These are phyloP conservation scores for Solanum hybrid DNA, from an alignment of 305 asterid genomes.

Conservation along the genomic window DNA sequence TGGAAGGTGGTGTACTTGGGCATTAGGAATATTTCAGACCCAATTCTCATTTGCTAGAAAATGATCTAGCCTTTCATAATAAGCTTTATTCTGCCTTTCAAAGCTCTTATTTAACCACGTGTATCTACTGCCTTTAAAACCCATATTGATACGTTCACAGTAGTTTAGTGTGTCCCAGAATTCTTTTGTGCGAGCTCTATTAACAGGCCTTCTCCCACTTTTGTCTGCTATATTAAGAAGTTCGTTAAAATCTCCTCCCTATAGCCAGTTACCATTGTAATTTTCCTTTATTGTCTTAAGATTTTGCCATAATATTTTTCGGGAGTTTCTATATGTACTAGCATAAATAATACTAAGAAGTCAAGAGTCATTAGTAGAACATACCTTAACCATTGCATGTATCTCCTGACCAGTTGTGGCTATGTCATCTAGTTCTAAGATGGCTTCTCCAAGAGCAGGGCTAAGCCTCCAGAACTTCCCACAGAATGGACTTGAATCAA, in stretches of 20 bases:
- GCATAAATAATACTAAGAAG: neutral
- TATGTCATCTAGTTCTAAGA: neutral
- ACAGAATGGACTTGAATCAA: neutral
- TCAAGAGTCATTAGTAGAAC: neutral
- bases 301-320: neutral
- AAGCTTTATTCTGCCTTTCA: rapidly evolving
- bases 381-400: neutral
- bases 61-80: too few relatives aligned
- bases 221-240: too few relatives aligned
- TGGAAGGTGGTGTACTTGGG: neutral
- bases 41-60: neutral
- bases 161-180: neutral
- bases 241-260: too few relatives aligned
- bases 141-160: neutral
- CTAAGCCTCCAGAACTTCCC: neutral
- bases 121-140: neutral
- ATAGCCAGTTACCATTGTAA: too few relatives aligned
- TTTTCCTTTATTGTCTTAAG: too few relatives aligned
- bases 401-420: neutral
- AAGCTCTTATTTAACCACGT: neutral
- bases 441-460: neutral
- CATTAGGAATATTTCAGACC: too few relatives aligned
- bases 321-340: neutral
- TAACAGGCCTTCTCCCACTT: neutral
- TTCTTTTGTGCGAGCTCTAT: neutral